phyloP scores from a whole-genome alignment of 148 eudicot species.

The Fallopia convolvulus region DNA sequence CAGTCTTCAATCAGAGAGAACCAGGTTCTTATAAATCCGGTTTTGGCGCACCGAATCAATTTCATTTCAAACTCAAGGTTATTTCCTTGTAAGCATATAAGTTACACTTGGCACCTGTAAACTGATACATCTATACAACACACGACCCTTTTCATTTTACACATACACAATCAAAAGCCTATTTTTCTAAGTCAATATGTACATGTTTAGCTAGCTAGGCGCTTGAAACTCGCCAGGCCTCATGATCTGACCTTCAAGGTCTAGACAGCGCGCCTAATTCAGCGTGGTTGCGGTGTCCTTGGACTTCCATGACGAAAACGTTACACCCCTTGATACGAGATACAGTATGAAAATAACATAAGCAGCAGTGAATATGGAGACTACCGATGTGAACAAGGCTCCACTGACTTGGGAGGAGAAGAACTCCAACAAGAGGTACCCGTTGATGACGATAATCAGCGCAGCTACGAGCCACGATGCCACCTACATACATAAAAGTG shows the following conservation, averaged over 20 bases:
- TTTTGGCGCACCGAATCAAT: no score
- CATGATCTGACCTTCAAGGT: background rate
- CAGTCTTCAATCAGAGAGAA: no score
- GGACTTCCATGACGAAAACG: conserved; percentile 23
- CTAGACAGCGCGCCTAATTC: background rate
- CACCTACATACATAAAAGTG: conserved; percentile 21
- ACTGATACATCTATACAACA: no score
- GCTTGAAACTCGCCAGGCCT: background rate
- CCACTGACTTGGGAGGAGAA: conserved; percentile 46
- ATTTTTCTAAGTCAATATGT: background rate
- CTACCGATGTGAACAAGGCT: conserved; percentile 30
- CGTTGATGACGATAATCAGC: conserved; percentile 49
- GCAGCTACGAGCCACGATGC: conserved; percentile 54
- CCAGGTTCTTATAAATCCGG: no score
- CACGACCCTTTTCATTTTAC: no score
- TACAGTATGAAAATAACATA: conserved; percentile 38
- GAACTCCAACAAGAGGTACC: conserved; percentile 48
- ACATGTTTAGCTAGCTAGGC: background rate
- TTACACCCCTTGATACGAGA: conserved; percentile 33
- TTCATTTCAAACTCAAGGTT: no score
- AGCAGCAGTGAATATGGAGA: conserved; percentile 28
- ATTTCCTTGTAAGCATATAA: no score
- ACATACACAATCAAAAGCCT: background rate
- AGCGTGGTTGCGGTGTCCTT: conserved; percentile 5
- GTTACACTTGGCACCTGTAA: no score